Conservation (phyloP, 495 filamentous ascomycete species). For the Trichoderma asperelloides region DNA sequence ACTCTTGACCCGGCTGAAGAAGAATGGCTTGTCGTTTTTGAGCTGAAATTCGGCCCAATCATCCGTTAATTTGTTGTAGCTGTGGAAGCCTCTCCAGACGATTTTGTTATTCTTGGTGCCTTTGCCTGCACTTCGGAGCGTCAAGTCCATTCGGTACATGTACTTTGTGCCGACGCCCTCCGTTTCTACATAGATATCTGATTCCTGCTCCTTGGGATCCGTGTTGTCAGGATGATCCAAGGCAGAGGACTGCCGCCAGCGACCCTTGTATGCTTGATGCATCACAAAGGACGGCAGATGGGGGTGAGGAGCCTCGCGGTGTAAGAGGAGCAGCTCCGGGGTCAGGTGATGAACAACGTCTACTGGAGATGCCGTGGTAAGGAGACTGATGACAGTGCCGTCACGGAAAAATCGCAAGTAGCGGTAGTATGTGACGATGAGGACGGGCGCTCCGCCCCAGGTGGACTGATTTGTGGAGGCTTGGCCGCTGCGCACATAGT, state of each 20-base stretch:
- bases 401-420: constrained; percentile 93
- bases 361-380: constrained; percentile 69
- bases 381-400: constrained; percentile 67
- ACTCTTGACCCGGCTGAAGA: constrained; percentile 78
- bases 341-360: constrained; percentile 74
- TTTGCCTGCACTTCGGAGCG: constrained; percentile 50
- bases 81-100: constrained; percentile 84
- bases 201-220: constrained; percentile 36
- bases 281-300: constrained; percentile 28
- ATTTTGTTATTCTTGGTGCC: constrained; percentile 69
- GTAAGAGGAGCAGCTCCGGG: constrained; percentile 24
- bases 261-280: constrained; percentile 28
- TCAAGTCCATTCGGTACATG: constrained; percentile 68
- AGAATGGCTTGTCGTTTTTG: constrained; percentile 76
- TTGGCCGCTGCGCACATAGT: constrained; percentile 78
- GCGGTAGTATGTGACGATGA: constrained; percentile 95
- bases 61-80: constrained; percentile 79
- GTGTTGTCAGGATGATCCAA: constrained; percentile 17
- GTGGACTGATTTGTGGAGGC: constrained; percentile 43
- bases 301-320: constrained; percentile 18
- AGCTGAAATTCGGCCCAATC: constrained; percentile 83
- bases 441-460: constrained; percentile 72
- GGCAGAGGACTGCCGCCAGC: constrained; percentile 27
- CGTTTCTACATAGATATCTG: constrained; percentile 75
- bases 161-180: constrained; percentile 70